A percentile compares a stretch with the other conserved stretches of the same genome.
Evolutionary conservation across 2,329 filamentous ascomycete genomes (phyloP).

Genomic region (Alternaria arbusti): DNA sequence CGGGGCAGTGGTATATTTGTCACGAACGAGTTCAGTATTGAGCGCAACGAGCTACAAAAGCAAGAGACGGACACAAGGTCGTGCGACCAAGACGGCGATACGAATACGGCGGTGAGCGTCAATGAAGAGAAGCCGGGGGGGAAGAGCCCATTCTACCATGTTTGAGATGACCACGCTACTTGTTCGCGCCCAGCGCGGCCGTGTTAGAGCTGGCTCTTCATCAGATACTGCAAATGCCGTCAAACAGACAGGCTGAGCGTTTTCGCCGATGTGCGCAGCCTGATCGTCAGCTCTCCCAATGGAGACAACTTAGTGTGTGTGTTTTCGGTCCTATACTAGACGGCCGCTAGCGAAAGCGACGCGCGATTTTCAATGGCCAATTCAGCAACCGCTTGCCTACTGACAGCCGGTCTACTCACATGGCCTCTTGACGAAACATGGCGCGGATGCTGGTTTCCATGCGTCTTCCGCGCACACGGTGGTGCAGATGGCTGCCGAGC

Average conservation of each 20-base stretch:
- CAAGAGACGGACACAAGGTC: constrained; percentile 8
- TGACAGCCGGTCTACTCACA: not conserved
- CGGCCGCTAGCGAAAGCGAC: not conserved
- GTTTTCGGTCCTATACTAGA: not conserved
- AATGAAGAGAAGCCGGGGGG: constrained; percentile 18
- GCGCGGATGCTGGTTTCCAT: not conserved
- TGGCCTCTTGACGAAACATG: not conserved
- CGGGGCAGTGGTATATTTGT: constrained; percentile 24
- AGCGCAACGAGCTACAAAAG: constrained; percentile 13
- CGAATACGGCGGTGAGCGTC: constrained; percentile 9
- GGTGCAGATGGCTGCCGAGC: not conserved
- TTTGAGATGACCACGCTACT: constrained; percentile 7
- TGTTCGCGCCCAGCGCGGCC: not conserved
- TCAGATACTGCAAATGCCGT: not conserved
- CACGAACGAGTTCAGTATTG: constrained; percentile 28
- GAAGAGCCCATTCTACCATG: constrained; percentile 21
- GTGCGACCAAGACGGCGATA: constrained; percentile 11
- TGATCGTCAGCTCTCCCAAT: not conserved
- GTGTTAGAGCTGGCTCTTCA: not conserved
- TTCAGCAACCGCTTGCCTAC: not conserved
- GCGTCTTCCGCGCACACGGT: not conserved
- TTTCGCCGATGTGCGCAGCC: not conserved
- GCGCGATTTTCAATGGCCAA: not conserved
- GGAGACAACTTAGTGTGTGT: not conserved
- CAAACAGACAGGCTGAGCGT: not conserved